These are phyloP conservation scores for Boletellus sp. DNA, from an alignment of 768 basidiomycete genomes.

Conservation along the genomic window DNA sequence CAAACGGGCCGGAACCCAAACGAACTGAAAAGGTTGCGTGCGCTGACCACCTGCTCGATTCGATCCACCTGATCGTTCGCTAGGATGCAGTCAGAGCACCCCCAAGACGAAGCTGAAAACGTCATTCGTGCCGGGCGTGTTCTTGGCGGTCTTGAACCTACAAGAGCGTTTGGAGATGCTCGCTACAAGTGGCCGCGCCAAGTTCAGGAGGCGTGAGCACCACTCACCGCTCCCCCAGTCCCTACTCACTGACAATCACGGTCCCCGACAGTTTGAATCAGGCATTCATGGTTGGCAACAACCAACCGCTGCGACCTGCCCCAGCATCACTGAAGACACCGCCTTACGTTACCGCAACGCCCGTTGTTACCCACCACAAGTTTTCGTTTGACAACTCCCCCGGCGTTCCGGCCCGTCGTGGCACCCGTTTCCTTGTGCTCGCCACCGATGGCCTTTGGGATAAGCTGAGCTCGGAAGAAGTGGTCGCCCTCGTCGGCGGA, in stretches of 20 bases:
- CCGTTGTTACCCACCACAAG: conserved; percentile 77
- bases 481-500: conserved; percentile 82
- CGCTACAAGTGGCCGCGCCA: conserved; percentile 83
- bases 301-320: conserved; percentile 52
- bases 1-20: conserved; percentile 90
- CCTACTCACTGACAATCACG: neutral
- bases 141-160: conserved; percentile 84
- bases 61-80: neutral
- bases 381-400: conserved; percentile 43
- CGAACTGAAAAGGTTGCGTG: conserved; percentile 72
- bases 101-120: conserved; percentile 62
- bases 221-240: neutral
- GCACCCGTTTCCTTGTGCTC: conserved; percentile 73
- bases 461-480: conserved; percentile 73
- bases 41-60: neutral
- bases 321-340: conserved; percentile 75
- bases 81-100: conserved; percentile 82
- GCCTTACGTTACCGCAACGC: conserved; percentile 86
- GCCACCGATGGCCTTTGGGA: conserved; percentile 88
- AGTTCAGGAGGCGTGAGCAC: conserved; percentile 64
- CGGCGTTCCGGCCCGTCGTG: conserved; percentile 20
- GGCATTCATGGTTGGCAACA: conserved; percentile 65
- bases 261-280: conserved; percentile 46
- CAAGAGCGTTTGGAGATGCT: conserved; percentile 84
- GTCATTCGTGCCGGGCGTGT: conserved; percentile 81